Base-by-base conservation (phyloP, 148 eudicot genomes). In the Talinum fruticosum region DNA sequence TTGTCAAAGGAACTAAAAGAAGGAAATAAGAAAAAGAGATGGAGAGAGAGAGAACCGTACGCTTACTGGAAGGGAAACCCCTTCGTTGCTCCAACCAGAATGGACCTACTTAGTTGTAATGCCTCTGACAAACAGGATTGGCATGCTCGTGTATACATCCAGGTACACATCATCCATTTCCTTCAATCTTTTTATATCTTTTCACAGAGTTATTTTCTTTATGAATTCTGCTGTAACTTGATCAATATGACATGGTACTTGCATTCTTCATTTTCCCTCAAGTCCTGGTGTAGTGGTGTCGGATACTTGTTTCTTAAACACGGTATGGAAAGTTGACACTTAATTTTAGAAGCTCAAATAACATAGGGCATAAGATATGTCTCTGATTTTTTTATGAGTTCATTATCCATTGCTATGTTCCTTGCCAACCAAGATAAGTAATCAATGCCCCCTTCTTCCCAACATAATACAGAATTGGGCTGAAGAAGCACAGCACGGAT, bases 11-110 rank as follows among this genome's bases (percentile, higher is more conserved):
- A 93, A 10, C 75, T 93, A 45, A 85, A 81, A 79, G 92, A 91
- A 87, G 96, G 98, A 44, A 91, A 88, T 68, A 81, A 76, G 79
- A 87, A 62, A 75, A 74, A 51, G 77, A 79, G 41, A 59, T 93
- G 93, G 95, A 69, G 23, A 62, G 83, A 88, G 23, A 88, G 97
- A 77, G 92, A 88, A 33, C 91, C 98, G 45, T 81, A 88, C 71
- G 98, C 96, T 41, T 93, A 86, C 79, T 93, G 98, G 98, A 91
- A 88, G 74, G 98, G 98, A 34, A 93, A 93, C 78, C 93, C 97
- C 7, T n/a, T 33, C 4, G 93, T 93, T 51, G 89, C 93, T 32
- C 78, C 81, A 37, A 80, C 81, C 37, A 84, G 98, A 75, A 85
- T 82, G 91, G 96, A 91, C 76, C 90, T 93, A 53, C 83, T 93